Conservation (phyloP, 2,329 filamentous ascomycete species). For the Claviceps spartinae region DNA sequence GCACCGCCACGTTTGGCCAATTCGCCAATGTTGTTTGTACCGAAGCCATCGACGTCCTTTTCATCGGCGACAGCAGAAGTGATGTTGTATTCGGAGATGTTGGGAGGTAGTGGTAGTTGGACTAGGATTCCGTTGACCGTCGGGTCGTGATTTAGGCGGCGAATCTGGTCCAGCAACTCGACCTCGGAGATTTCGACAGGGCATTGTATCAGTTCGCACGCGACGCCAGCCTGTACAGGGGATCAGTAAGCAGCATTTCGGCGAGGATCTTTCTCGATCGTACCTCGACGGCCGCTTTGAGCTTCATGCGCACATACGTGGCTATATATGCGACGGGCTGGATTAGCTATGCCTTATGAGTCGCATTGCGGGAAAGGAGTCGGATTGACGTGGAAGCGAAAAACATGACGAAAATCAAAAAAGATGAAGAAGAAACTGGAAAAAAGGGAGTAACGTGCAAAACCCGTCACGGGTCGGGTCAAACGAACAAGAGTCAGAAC, state of each 20-base stretch:
- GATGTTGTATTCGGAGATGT: constrained; percentile 79
- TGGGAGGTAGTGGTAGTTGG: constrained; percentile 77
- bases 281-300: constrained; percentile 91
- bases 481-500: constrained; percentile 69
- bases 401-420: neutral
- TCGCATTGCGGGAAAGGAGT: constrained; percentile 6
- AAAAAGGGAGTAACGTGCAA: neutral
- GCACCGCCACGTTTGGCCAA: constrained; percentile 87
- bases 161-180: constrained; percentile 74
- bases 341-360: neutral
- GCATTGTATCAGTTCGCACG: constrained; percentile 74
- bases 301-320: constrained; percentile 99
- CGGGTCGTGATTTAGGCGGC: constrained; percentile 73
- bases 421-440: neutral
- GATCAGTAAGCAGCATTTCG: neutral
- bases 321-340: constrained; percentile 35
- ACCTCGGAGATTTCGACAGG: constrained; percentile 68
- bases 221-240: constrained; percentile 62
- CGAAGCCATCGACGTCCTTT: constrained; percentile 98
- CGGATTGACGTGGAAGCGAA: neutral
- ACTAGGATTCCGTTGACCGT: constrained; percentile 84
- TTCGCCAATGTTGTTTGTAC: constrained; percentile 87
- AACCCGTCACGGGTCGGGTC: neutral
- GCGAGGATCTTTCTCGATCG: constrained; percentile 5
- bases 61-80: constrained; percentile 84